Base-by-base conservation (phyloP, 768 basidiomycete genomes). In the Lactarius deliciosus region DNA sequence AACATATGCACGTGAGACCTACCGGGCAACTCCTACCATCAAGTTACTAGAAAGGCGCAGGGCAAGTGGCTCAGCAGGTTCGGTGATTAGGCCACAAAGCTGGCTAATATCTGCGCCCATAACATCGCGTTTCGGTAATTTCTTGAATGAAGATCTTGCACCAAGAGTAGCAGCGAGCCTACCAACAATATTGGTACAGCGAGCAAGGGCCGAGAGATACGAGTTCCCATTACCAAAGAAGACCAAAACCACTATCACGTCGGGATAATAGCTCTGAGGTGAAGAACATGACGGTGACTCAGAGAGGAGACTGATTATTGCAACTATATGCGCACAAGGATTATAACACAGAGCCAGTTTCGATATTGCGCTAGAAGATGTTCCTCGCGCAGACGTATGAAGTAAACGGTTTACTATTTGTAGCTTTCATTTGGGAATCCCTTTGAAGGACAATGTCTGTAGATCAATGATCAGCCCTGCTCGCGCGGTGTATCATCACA, bases 131-230 rank as follows among this genome's bases (percentile, higher is more conserved):
- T 85, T 89, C 3, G 92, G 89, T 5, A 96, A 79, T 72, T 89
- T 94, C 73, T 85, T 92, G 77, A 94, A 91, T 16, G 86, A 84
- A n/a, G 91, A 90, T 77, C 88, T 90, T 9, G 93, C 88, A 50
- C 94, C 94, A 28, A 96, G 80, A 1, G 94, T 96, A 1, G 94
- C 94, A 9, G 92, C 92, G 28, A 96, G 86, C 94, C 94, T 96
- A 50, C 56, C 7, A 28, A 59, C 28, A 25, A 16, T 22, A 54
- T 58, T 66, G 25, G 65, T 36, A 58, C 32, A 22, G 45, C 28
- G 56, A 15, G 34, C 58, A 54, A 30, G 2, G 45, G 16, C 28
- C 20, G 34, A 68, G 66, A 65, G 63, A 53, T 25, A 45, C 5
- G 22, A 15, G 57, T 18, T 18, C 34, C 34, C 30, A 47, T 54